Evolutionary conservation across 2,329 filamentous ascomycete genomes (phyloP), one percentile per base, ranked within the genome.

Genomic region (Aspergillus calidoustus): DNA sequence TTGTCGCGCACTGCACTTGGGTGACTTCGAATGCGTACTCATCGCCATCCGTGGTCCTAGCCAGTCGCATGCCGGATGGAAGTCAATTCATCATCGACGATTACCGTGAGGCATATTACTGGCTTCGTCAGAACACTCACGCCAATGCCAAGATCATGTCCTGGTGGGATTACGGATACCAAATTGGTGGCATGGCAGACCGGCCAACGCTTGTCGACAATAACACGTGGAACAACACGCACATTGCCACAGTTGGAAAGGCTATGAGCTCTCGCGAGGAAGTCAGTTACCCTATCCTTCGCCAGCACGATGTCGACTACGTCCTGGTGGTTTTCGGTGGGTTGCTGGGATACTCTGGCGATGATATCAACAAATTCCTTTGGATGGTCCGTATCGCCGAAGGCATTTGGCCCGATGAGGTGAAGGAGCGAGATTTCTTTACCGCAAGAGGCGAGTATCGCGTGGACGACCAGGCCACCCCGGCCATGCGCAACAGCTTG

Each of bases 181-280:
- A 99, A 81, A 99, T 99, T 78, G 95, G 95, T 81, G 95, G 95
- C 69, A 99, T 99, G 95, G 95, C 95, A 54, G 95, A 99, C 78
- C 88, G 95, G 58, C 95, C 95, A 38, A 99, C 95, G 1, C 85
- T 99, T 38, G 95, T 99, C 38, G 95, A 99, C 83, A 99, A 99
- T 84, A 99, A 99, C 82, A 99, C 95, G 2, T 99, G 95, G 95
- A 99, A 99, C 84, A 99, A 99, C 83, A 99, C 95, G 7, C 95
- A 99, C 78, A 99, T 99, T 80, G 95, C 95, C 57, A 99, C 95
- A 15, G 95, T 99, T 61, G 95, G 95, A 74, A 99, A 99, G 83
- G 95, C 95, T 47, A 98, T 99, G 95, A 95, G 91, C 81, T 97
- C 93, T 7, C 86, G 91, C 50, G 95, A 99, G 79, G 96, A 99